Percentiles rank a stretch among this genome's conserved stretches.
phyloP scores from a whole-genome alignment of 2,329 filamentous ascomycete species.

The Elsinoe ampelina region DNA sequence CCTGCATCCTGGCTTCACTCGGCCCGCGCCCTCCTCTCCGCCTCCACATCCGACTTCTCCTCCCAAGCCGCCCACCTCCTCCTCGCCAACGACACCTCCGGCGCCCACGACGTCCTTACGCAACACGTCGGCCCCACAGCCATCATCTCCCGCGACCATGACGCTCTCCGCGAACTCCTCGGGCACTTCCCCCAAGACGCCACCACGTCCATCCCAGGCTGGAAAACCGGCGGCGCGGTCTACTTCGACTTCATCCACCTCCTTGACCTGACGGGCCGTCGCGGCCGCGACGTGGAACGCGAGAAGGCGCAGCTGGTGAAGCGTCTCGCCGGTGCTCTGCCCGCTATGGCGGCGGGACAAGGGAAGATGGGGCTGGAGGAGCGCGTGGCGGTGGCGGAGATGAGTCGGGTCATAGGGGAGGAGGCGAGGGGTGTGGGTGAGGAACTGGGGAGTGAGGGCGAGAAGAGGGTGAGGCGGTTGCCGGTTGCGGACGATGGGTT shows the following conservation, averaged over 20 bases:
- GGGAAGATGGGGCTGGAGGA: constrained; percentile 15
- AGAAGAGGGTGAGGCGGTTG: constrained; percentile 10
- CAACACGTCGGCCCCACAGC: constrained; percentile 71
- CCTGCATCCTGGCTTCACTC: constrained; percentile 76
- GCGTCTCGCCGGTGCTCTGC: constrained; percentile 15
- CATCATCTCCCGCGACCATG: constrained; percentile 74
- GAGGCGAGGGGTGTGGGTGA: constrained; percentile 13
- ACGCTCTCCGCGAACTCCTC: constrained; percentile 58
- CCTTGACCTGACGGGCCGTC: constrained; percentile 28
- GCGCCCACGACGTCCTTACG: constrained; percentile 77
- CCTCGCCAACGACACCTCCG: constrained; percentile 62
- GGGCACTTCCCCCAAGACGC: constrained; percentile 53
- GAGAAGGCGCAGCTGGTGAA: constrained; percentile 20
- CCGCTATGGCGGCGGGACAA: constrained; percentile 11
- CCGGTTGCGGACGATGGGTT: constrained; percentile 15
- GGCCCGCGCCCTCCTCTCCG: constrained; percentile 74
- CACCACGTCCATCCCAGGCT: constrained; percentile 47
- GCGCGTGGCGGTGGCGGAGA: constrained; percentile 17
- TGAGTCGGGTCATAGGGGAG: constrained; percentile 15
- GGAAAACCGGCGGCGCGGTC: constrained; percentile 71
- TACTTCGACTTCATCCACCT: constrained; percentile 57
- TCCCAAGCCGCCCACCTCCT: constrained; percentile 73
- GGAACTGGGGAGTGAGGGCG: constrained; percentile 10
- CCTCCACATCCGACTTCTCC: constrained; percentile 59
- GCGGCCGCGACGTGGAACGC: constrained; percentile 19